A percentile compares a stretch with the other conserved stretches of the same genome.
These are phyloP conservation scores for Flaveria sonorensis DNA, from an alignment of 129 eudicot species.

Conservation along the genomic window DNA sequence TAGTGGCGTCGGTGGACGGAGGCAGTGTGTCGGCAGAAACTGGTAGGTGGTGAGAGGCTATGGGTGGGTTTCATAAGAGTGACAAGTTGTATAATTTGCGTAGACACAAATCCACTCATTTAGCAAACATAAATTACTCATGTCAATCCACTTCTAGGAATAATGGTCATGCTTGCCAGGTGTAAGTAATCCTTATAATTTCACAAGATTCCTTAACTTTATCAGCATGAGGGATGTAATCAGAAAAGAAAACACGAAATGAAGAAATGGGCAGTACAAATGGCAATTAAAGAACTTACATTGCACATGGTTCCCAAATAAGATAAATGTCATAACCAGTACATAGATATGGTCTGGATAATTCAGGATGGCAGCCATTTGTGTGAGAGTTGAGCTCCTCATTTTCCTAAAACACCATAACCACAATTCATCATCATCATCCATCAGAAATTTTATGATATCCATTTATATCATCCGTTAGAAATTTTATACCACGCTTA, in stretches of 20 bases:
- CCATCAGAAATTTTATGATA: not conserved
- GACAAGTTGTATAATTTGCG: no score
- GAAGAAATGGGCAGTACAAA: not conserved
- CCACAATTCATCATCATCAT: not conserved
- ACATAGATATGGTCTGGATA: constrained; percentile 76
- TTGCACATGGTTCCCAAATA: constrained; percentile 95
- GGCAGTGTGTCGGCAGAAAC: no score
- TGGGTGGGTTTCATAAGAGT: no score
- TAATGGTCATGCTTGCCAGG: no score
- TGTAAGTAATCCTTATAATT: no score
- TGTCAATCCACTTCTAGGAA: no score
- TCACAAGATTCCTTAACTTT: not conserved
- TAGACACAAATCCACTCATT: no score
- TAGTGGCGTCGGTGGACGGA: no score
- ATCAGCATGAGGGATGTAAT: not conserved
- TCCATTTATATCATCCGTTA: not conserved
- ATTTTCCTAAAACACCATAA: constrained; percentile 12
- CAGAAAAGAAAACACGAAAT: not conserved
- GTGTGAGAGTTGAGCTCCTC: constrained; percentile 23
- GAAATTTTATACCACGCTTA: not conserved
- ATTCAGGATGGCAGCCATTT: constrained; percentile 34
- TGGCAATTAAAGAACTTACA: constrained; percentile 53
- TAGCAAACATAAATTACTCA: no score
- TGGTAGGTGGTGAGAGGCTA: no score
- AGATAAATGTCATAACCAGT: constrained; percentile 93